Evolutionary conservation across 257 asterid genomes (phyloP).

Genomic region (Solanum sparsipilum): DNA sequence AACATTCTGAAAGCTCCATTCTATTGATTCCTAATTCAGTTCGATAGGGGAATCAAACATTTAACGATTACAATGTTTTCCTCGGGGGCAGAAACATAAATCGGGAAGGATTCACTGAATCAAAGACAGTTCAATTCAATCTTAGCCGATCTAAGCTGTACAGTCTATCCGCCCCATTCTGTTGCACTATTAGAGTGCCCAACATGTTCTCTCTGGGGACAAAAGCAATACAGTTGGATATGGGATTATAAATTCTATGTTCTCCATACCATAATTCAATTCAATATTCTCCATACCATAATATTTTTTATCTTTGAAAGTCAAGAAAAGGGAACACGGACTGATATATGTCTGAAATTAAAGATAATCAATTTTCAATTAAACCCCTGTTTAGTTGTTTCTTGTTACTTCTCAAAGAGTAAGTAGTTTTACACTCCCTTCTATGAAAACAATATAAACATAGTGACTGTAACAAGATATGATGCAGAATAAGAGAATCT

Average conservation of each 20-base stretch:
- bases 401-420: background rate
- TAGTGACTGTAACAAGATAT: background rate
- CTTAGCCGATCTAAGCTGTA: background rate
- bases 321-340: background rate
- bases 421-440: background rate
- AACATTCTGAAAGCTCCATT: background rate
- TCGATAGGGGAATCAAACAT: background rate
- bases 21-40: background rate
- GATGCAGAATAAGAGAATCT: background rate
- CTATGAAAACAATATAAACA: background rate
- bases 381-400: background rate
- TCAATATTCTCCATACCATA: background rate
- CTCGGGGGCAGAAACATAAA: background rate
- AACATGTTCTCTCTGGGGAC: background rate
- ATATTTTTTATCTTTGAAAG: background rate
- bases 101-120: background rate
- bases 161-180: background rate
- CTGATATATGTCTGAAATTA: background rate
- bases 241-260: background rate
- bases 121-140: background rate
- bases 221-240: background rate
- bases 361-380: background rate
- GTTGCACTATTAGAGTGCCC: background rate
- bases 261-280: background rate
- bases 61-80: background rate